Percentiles rank a stretch among this genome's conserved stretches.
Conservation (phyloP, 208 protist genomes). For the Tetramitus jugosus region DNA sequence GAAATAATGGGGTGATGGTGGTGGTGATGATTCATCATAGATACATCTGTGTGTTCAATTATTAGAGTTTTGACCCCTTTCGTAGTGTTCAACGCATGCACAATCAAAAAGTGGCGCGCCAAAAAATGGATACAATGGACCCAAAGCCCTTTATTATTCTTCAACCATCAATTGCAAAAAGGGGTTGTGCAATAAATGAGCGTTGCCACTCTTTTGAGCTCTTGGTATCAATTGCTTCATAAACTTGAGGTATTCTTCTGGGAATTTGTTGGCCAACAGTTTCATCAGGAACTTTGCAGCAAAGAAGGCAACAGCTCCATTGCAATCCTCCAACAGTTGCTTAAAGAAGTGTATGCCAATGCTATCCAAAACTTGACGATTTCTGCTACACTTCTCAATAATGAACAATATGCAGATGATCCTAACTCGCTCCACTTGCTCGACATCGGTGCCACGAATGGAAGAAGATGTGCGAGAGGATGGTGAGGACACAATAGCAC, state of each 20-base stretch:
- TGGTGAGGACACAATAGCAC: too few species aligned
- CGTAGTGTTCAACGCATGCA: too few species aligned
- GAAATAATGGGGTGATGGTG: too few species aligned
- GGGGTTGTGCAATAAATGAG: background rate
- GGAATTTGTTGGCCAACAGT: background rate
- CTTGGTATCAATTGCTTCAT: background rate
- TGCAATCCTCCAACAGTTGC: background rate
- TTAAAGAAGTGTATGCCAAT: conserved; percentile 17
- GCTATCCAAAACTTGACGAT: background rate
- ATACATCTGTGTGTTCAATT: too few species aligned
- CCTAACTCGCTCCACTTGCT: background rate
- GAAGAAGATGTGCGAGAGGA: background rate
- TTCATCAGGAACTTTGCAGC: background rate
- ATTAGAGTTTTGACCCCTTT: too few species aligned
- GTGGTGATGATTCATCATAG: too few species aligned
- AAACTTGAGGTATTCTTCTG: conserved; percentile 2
- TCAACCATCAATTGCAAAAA: background rate
- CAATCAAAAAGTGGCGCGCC: too few species aligned
- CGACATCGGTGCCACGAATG: background rate
- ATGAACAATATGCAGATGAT: conserved; percentile 8
- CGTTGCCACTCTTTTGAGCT: background rate
- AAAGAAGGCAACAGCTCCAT: background rate
- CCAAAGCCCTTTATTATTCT: background rate
- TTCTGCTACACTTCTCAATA: conserved; percentile 19
- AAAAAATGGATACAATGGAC: too few species aligned